Conservation (phyloP, 2,329 filamentous ascomycete genomes). For the Metarhizium sp. region DNA sequence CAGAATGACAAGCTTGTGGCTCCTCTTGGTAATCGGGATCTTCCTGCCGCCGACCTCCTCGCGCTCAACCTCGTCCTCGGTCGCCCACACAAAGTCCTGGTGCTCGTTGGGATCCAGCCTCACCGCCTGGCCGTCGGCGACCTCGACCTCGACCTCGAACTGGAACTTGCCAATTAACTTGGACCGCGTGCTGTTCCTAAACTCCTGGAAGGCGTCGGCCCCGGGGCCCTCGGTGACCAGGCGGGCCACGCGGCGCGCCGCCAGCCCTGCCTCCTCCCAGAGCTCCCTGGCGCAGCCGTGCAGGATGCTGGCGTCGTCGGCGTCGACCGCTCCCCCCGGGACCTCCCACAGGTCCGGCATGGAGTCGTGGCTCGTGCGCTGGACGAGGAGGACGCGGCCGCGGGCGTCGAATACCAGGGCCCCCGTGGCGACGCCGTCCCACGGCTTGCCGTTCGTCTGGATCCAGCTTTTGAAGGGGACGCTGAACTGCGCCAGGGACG, state of each 20-base stretch:
- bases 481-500: slow-evolving; percentile 2
- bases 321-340: slow-evolving; percentile 32
- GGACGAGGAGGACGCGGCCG: slow-evolving; percentile 26
- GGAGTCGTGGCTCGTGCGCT: slow-evolving; percentile 27
- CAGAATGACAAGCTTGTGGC: slow-evolving; percentile 10
- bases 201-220: not conserved
- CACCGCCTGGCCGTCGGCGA: slow-evolving; percentile 8
- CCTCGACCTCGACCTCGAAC: slow-evolving; percentile 13
- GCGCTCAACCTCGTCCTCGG: slow-evolving; percentile 16
- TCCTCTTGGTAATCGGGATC: slow-evolving; percentile 12
- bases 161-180: slow-evolving; percentile 5
- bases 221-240: slow-evolving; percentile 3
- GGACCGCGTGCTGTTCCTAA: not conserved
- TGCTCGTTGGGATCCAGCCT: slow-evolving; percentile 22
- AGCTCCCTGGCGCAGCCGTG: slow-evolving; percentile 30
- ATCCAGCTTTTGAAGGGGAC: slow-evolving; percentile 1
- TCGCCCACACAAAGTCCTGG: slow-evolving; percentile 20
- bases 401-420: slow-evolving; percentile 17
- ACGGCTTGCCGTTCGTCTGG: not conserved
- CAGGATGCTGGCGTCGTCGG: slow-evolving; percentile 26
- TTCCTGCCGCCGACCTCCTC: slow-evolving; percentile 7
- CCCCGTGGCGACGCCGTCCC: slow-evolving; percentile 14
- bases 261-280: slow-evolving; percentile 30
- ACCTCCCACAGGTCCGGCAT: slow-evolving; percentile 31
- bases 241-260: slow-evolving; percentile 11